Conservation (phyloP, 176 grass and related monocot genomes). For the Bothriochloa decipiens region DNA sequence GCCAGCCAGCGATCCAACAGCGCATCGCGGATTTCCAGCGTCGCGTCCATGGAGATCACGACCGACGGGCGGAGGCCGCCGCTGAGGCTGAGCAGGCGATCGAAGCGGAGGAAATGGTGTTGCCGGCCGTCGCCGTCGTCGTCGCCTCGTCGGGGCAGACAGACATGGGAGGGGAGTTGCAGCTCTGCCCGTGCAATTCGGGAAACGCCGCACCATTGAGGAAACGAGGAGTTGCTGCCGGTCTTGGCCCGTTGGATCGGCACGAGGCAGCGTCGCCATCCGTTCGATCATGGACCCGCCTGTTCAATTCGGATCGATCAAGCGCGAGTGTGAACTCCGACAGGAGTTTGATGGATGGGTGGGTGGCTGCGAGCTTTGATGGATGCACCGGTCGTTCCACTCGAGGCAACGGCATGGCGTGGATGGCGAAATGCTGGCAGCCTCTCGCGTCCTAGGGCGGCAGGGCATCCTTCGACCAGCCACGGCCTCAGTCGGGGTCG, state of each 20-base stretch:
- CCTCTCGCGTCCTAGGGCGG: background rate
- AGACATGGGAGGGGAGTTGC: background rate
- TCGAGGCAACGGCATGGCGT: background rate
- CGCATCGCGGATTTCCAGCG: slow-evolving; percentile 1
- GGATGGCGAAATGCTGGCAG: background rate
- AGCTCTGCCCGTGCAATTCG: slow-evolving; percentile 15
- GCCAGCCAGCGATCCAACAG: background rate
- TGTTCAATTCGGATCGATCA: background rate
- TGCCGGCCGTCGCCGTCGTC: background rate
- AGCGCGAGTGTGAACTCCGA: background rate
- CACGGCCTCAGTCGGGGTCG: background rate
- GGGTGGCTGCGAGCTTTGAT: slow-evolving; percentile 1
- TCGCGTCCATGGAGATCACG: background rate
- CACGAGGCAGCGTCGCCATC: background rate
- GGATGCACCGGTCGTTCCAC: background rate
- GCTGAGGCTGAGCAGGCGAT: background rate
- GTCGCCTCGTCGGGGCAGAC: background rate
- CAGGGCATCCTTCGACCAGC: no score
- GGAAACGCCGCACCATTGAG: background rate
- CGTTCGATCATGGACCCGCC: background rate
- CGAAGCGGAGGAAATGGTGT: background rate
- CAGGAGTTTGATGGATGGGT: slow-evolving; percentile 12
- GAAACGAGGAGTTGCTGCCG: background rate
- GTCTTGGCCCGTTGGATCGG: background rate
- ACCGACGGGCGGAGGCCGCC: background rate